A percentile compares a stretch with the other conserved stretches of the same genome.
Evolutionary conservation across 176 grass and related monocot species (phyloP).

Genomic region (Carex kokanica): DNA sequence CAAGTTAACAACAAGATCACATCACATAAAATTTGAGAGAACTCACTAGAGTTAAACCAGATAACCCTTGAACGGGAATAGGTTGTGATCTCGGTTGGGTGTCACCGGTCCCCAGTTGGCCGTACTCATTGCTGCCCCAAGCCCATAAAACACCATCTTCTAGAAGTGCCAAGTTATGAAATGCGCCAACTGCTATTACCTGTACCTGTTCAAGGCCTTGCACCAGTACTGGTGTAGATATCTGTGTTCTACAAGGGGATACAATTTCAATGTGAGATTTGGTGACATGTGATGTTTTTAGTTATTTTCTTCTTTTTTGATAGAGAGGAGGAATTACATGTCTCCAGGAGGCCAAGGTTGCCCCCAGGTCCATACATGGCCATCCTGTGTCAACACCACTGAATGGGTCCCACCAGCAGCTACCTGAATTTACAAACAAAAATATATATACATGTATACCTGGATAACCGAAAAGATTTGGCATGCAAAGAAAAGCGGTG

Average conservation of each 20-base stretch:
- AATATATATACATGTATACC: background rate
- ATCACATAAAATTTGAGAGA: slow-evolving; percentile 19
- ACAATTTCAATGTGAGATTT: background rate
- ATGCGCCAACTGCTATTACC: slow-evolving; percentile 94
- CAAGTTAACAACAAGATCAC: background rate
- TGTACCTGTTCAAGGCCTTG: slow-evolving; percentile 79
- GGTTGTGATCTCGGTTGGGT: slow-evolving; percentile 93
- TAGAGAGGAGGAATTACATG: slow-evolving; percentile 49
- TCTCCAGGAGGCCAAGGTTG: slow-evolving; percentile 98
- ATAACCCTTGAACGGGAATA: slow-evolving; percentile 63
- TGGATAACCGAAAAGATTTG: background rate
- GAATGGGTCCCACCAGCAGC: slow-evolving; percentile 97
- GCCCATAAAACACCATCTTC: slow-evolving; percentile 84
- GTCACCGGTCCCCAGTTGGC: slow-evolving; percentile 86
- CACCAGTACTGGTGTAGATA: slow-evolving; percentile 83
- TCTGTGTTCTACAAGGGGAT: slow-evolving; percentile 58
- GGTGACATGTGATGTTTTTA: background rate
- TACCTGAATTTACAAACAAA: slow-evolving; percentile 48
- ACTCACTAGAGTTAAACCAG: slow-evolving; percentile 66
- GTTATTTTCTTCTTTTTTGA: background rate
- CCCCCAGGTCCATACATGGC: slow-evolving; percentile 93
- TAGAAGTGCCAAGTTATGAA: slow-evolving; percentile 91
- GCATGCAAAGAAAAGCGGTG: background rate
- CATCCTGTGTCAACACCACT: slow-evolving; percentile 88
- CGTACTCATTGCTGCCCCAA: slow-evolving; percentile 98